Base-by-base conservation (phyloP, 768 basidiomycete species). In the Baorangia bicolor region DNA sequence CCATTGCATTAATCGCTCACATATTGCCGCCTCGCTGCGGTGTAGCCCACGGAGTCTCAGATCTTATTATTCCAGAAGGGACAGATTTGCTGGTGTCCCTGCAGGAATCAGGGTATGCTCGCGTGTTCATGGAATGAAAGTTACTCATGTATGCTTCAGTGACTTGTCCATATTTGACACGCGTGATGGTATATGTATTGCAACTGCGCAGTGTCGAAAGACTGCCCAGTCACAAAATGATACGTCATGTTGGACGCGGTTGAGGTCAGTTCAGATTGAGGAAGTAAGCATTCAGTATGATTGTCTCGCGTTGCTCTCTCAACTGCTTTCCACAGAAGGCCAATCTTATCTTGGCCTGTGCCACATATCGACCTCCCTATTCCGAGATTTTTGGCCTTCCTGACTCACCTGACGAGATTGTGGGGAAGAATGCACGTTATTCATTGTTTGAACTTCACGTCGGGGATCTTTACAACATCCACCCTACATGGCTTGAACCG, bases 21-120 rank as follows among this genome's bases (percentile, higher is more conserved):
- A 71, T 84, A 35, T 68, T 88, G 31, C 83, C 87, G 0, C 72
- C 79, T 6, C 69, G 64, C 5, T 66, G 72, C 28, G 80, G 79
- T 16, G 47, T 54, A 13, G 69, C 74, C 5, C 64, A 76, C 44
- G 67, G 75, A 13, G 75, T 86, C 2, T 72, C 77, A 20, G 75
- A 77, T n/a, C 65, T 90, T 31, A 65, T 77, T 10, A 49, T 79
- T 11, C 68, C 85, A 13, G 72, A 77, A n/a, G 69, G 74, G 25
- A 70, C 74, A 13, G 57, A 71, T 11, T 67, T 80, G 44, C 53
- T 89, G 27, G 72, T 81, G 2, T 80, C 80, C 23, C 69, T 92
- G 38, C 86, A 86, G 48, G 77, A 82, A 61, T 77, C 81, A 39
- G 91, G 90, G 90, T 90, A 64, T 65, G 76, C 68, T 34, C 14